A percentile compares a stretch with the other conserved stretches of the same genome.
These are phyloP conservation scores for Parietaria judaica DNA, from an alignment of 306 rosid species.

Conservation along the genomic window DNA sequence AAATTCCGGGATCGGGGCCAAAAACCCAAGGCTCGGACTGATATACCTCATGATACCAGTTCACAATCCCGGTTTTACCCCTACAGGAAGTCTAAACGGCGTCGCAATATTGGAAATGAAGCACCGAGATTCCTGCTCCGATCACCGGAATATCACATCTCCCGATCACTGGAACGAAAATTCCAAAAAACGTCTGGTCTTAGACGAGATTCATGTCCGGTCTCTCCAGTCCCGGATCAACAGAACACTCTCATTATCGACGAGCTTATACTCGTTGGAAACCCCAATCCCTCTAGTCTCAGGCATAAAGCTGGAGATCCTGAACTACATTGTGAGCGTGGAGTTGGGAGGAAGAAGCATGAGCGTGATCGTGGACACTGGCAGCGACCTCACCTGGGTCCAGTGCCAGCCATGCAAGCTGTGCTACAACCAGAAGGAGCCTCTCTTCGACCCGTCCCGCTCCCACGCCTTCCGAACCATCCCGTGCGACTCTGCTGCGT, in stretches of 20 bases:
- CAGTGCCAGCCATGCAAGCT: conserved; percentile 73
- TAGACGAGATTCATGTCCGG: conserved; percentile 42
- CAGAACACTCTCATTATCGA: conserved; percentile 14
- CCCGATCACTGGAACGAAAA: conserved; percentile 28
- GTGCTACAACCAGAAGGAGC: conserved; percentile 68
- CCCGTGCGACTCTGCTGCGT: conserved; percentile 49
- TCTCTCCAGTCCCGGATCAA: conserved; percentile 36
- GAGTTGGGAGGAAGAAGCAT: conserved; percentile 44
- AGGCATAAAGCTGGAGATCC: conserved; percentile 48
- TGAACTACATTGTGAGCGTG: conserved; percentile 70
- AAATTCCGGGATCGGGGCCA: no score
- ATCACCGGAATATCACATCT: conserved; percentile 20
- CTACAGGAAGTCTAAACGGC: conserved; percentile 46
- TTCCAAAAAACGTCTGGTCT: conserved; percentile 32
- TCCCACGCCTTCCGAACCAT: conserved; percentile 53
- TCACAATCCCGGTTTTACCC: no score
- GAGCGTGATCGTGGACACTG: conserved; percentile 80
- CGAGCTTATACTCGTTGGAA: conserved; percentile 24
- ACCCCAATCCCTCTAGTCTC: conserved; percentile 62
- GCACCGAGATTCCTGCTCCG: conserved; percentile 57
- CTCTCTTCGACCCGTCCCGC: conserved; percentile 52
- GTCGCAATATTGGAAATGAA: conserved; percentile 62
- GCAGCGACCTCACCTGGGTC: conserved; percentile 84
- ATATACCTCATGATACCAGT: no score
- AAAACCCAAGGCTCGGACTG: no score